These are phyloP conservation scores for Alternaria postmessia DNA, from an alignment of 2,329 filamentous ascomycete genomes.

Conservation along the genomic window DNA sequence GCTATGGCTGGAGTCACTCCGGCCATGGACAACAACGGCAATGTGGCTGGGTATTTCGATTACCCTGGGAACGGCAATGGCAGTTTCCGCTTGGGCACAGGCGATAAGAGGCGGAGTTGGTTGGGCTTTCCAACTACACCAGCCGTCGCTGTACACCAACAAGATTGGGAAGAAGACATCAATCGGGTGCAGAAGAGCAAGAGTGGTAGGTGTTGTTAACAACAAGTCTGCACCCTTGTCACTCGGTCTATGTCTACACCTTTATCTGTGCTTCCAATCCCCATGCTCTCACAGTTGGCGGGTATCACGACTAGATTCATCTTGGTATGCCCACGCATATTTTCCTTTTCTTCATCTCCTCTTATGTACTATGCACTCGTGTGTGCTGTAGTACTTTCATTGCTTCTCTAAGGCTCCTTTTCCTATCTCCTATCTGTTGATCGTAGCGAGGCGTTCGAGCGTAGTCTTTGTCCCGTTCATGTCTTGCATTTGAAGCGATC, in stretches of 20 bases:
- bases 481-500: slow-evolving; percentile 1
- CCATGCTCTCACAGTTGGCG: not conserved
- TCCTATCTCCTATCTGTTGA: not conserved
- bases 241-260: not conserved
- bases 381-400: not conserved
- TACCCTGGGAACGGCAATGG: slow-evolving; percentile 59
- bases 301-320: slow-evolving; percentile 14
- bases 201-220: slow-evolving; percentile 48
- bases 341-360: not conserved
- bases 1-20: slow-evolving; percentile 56
- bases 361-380: not conserved
- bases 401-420: not conserved
- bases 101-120: slow-evolving; percentile 73
- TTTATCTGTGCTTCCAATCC: not conserved
- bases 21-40: slow-evolving; percentile 44
- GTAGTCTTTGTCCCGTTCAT: not conserved
- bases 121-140: slow-evolving; percentile 64
- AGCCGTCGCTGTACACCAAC: slow-evolving; percentile 39
- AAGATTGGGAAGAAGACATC: slow-evolving; percentile 48
- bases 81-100: slow-evolving; percentile 66
- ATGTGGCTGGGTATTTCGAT: slow-evolving; percentile 59
- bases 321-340: slow-evolving; percentile 25
- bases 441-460: slow-evolving; percentile 2
- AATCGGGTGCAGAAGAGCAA: slow-evolving; percentile 42
- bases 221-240: not conserved